Base-by-base conservation (phyloP, 805 yeast species). In the Cyberlindnera suaveolens region DNA sequence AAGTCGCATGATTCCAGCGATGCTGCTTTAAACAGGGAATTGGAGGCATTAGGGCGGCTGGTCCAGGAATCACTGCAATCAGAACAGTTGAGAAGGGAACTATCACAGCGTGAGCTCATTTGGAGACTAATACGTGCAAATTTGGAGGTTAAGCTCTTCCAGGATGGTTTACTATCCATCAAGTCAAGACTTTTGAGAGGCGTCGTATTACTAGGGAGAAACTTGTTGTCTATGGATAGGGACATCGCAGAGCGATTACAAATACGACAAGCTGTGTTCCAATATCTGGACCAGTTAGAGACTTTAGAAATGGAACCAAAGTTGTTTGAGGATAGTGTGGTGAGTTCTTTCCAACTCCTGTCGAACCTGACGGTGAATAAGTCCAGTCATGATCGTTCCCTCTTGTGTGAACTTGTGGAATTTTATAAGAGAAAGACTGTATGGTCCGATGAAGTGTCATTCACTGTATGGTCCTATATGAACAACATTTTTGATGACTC, bases 201-300 rank as follows among this genome's bases (percentile, higher is more conserved):
- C 2, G 49, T 69, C 1, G 43, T 76, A 1, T 47, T 79, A n/a
- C 43, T 78, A n/a, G 59, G 69, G 26, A 60, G 84, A 46, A 78
- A 77, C 50, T 48, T 75, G 19, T 64, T 71, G 1, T 66, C 65
- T 1, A 49, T 58, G 31, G 61, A 63, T 32, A 60, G 63, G 27
- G 53, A 45, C 5, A 41, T 56, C 5, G 62, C 70, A 5, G 62
- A 57, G 39, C 46, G 49, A 1, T 30, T 58, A 7, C 36, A 38
- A 5, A 33, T 53, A 3, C 23, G 47, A 37, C 9, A 17, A 2
- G 33, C 16, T 3, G 34, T 43, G 2, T 45, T 50, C 29, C 3
- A 19, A 13, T 30, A 36, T 13, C 7, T 47, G 4, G 4, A 23
- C 1, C n/a, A 31, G 16, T n/a, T 39, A 11, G 36, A 32, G 23